phyloP scores from a whole-genome alignment of 73 alveolate genomes.

The Urostyla sp. region DNA sequence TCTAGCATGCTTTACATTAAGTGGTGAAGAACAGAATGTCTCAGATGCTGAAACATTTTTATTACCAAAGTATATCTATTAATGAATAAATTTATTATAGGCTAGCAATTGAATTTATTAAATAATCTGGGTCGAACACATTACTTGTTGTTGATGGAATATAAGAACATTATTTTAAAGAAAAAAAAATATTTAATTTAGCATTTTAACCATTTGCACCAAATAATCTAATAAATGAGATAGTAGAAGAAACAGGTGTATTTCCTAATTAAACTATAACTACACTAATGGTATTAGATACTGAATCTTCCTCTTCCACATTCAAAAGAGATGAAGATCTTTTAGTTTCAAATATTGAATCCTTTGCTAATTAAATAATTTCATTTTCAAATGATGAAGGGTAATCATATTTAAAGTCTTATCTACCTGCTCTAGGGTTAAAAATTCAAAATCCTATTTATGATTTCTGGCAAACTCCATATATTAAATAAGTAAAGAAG shows the following conservation, averaged over 20 bases:
- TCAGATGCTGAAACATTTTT: constrained; percentile 43
- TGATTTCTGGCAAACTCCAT: constrained; percentile 67
- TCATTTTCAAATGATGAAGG: constrained; percentile 17
- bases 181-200: constrained; percentile 53
- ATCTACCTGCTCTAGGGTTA: constrained; percentile 52
- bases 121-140: constrained; percentile 34
- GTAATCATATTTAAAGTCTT: background rate
- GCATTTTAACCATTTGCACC: constrained; percentile 60
- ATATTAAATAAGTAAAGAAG: constrained; percentile 20
- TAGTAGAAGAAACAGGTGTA: constrained; percentile 60
- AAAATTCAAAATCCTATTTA: background rate
- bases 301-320: constrained; percentile 29
- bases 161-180: constrained; percentile 38
- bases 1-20: constrained; percentile 14
- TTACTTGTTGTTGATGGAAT: constrained; percentile 62
- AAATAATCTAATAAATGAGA: constrained; percentile 56
- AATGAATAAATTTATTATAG: constrained; percentile 18
- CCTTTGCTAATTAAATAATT: constrained; percentile 57
- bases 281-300: constrained; percentile 55
- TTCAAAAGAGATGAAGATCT: background rate
- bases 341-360: constrained; percentile 29
- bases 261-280: constrained; percentile 52
- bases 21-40: constrained; percentile 16
- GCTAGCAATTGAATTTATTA: constrained; percentile 39
- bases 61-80: constrained; percentile 31